A percentile compares a stretch with the other conserved stretches of the same genome.
These are phyloP conservation scores for Hibiscus trionum DNA, from an alignment of 345 rosid species.

Conservation along the genomic window DNA sequence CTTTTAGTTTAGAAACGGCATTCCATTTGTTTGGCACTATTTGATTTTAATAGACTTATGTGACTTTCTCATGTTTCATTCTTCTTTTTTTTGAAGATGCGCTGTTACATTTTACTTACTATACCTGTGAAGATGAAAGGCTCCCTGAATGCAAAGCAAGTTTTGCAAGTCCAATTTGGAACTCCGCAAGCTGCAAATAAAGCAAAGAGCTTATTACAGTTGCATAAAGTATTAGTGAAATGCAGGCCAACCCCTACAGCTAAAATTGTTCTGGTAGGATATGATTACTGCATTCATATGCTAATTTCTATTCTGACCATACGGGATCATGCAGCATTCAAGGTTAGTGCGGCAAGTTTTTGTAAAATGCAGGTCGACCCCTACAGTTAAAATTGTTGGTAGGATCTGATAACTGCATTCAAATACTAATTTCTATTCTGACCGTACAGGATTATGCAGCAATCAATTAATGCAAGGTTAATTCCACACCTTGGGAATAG, in stretches of 20 bases:
- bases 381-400: background rate
- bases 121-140: slow-evolving; percentile 80
- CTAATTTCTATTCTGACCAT: background rate
- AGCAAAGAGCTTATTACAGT: slow-evolving; percentile 10
- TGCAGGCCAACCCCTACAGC: background rate
- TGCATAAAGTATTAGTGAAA: background rate
- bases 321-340: background rate
- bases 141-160: slow-evolving; percentile 63
- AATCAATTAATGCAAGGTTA: slow-evolving; percentile 7
- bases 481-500: background rate
- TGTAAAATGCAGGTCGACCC: background rate
- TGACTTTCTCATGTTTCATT: background rate
- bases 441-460: background rate
- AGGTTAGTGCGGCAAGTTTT: no score
- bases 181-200: slow-evolving; percentile 74
- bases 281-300: background rate
- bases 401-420: background rate
- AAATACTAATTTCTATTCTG: background rate
- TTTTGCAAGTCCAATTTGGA: slow-evolving; percentile 83
- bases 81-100: background rate
- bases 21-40: background rate
- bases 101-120: slow-evolving; percentile 1
- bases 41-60: background rate
- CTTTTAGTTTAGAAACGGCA: background rate
- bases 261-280: background rate